Evolutionary conservation across 2,329 filamentous ascomycete species (phyloP), one percentile per base, ranked within the genome.

Genomic region (Byssothecium circinans): DNA sequence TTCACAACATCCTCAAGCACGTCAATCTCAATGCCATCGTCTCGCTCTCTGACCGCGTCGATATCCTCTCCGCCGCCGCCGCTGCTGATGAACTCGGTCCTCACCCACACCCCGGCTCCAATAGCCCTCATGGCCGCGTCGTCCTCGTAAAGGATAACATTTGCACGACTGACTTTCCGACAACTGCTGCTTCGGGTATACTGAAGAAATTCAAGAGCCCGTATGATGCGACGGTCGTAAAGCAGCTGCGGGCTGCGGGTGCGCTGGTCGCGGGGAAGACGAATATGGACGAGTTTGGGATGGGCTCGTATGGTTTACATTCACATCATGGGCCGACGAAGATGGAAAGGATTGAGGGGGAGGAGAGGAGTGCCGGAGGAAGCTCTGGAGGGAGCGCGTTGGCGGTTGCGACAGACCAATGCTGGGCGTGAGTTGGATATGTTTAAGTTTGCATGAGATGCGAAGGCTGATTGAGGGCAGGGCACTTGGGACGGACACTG

Each of bases 231-330:
- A 92, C 89, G 8, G 85, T 96, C 15, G 83, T 95, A 27, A 74
- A 78, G 42, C 81, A 85, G 59, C 78, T 96, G 27, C 80, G 81
- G 46, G 67, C 75, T 22, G 78, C 81, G 4, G 87, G 86, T 34
- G 84, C 83, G 5, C 69, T 80, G 5, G 69, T 92, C 2, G 78
- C 85, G 1, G 87, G 87, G 6, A 96, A 96, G 71, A 91, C 90
- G 2, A 96, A 95, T 67, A 84, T 97, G 78, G 94, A 97, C 72
- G 94, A 95, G 67, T 96, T 96, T 67, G 91, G 91, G 22, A 96
- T 96, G 91, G 91, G 91, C 2, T 95, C 90, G 8, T 86, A 96
- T 65, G 87, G 85, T 1, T 80, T 78, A 17, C 75, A 86, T 61
- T 91, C 89, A 1, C 73, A 78, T 45, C 83, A 85, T 59, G 88